Percentiles rank a stretch among this genome's conserved stretches.
Evolutionary conservation across 768 basidiomycete species (phyloP).

Genomic region (Hirschioporus abietinus): DNA sequence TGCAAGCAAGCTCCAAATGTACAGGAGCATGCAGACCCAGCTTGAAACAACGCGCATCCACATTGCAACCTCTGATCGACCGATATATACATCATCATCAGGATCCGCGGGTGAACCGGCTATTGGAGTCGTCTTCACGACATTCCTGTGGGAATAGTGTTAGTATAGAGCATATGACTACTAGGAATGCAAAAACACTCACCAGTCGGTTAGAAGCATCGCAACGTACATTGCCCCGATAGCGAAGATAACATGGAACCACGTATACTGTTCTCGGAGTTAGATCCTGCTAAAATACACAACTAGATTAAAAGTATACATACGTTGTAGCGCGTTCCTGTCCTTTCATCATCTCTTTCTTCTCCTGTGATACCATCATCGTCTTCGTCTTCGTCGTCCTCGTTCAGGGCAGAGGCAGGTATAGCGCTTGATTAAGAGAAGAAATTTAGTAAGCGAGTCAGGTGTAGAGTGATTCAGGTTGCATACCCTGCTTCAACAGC

Average conservation of each 20-base stretch:
- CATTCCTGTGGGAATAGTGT: slow-evolving; percentile 48
- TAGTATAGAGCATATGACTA: not conserved
- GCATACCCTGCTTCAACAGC: slow-evolving; percentile 92
- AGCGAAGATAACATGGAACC: slow-evolving; percentile 98
- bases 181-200: slow-evolving; percentile 24
- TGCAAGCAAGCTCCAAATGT: slow-evolving; percentile 83
- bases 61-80: slow-evolving; percentile 94
- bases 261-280: slow-evolving; percentile 66
- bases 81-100: slow-evolving; percentile 82
- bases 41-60: slow-evolving; percentile 98
- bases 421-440: slow-evolving; percentile 54
- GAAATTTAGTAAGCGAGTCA: slow-evolving; percentile 4
- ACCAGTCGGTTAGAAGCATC: slow-evolving; percentile 97
- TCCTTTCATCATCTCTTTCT: slow-evolving; percentile 84
- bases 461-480: slow-evolving; percentile 1
- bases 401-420: slow-evolving; percentile 82
- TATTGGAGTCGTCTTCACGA: slow-evolving; percentile 54
- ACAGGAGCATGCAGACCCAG: slow-evolving; percentile 87
- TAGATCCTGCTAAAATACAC: slow-evolving; percentile 9
- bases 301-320: slow-evolving; percentile 20
- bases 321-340: slow-evolving; percentile 93
- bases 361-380: slow-evolving; percentile 52
- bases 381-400: slow-evolving; percentile 74
- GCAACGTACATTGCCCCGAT: slow-evolving; percentile 98
- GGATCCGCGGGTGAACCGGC: slow-evolving; percentile 39